A percentile compares a stretch with the other conserved stretches of the same genome.
Conservation (phyloP, 345 rosid species). For the Camelina neglecta region DNA sequence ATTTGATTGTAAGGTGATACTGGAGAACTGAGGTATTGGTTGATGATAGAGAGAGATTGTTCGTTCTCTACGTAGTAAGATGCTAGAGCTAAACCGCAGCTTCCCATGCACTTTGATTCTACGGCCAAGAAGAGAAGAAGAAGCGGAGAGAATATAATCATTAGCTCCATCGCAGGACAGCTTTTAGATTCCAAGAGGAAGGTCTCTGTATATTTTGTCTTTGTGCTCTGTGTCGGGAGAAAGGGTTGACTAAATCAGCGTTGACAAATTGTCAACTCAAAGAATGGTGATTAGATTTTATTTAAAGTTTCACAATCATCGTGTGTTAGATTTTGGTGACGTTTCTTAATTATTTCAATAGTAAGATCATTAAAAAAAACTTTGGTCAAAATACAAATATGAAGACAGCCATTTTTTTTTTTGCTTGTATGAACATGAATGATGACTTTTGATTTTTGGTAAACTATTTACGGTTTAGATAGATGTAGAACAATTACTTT, state of each 20-base stretch:
- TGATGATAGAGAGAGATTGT: slow-evolving; percentile 52
- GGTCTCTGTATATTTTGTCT: not conserved
- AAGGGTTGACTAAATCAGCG: slow-evolving; percentile 23
- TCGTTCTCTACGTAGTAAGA: slow-evolving; percentile 57
- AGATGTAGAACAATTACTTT: too few species aligned
- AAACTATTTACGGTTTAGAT: too few species aligned
- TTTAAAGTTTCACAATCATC: not conserved
- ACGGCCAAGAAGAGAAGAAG: slow-evolving; percentile 26
- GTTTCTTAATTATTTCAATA: not conserved
- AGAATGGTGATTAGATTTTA: slow-evolving; percentile 6
- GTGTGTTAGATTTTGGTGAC: not conserved
- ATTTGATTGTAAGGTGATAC: slow-evolving; percentile 1
- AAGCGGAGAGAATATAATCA: not conserved
- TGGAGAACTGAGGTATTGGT: slow-evolving; percentile 41
- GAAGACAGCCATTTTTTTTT: too few species aligned
- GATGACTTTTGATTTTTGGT: too few species aligned
- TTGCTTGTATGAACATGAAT: too few species aligned
- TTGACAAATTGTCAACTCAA: slow-evolving; percentile 35
- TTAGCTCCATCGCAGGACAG: slow-evolving; percentile 21
- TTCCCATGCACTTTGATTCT: slow-evolving; percentile 50
- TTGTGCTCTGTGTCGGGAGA: slow-evolving; percentile 9
- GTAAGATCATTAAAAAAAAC: slow-evolving; percentile 1
- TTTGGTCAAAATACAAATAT: not conserved
- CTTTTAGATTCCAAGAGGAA: not conserved
- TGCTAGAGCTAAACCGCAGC: slow-evolving; percentile 44